A percentile compares a stretch with the other conserved stretches of the same genome.
phyloP scores from a whole-genome alignment of 441 rosid genomes.

The Adansonia gregorii region DNA sequence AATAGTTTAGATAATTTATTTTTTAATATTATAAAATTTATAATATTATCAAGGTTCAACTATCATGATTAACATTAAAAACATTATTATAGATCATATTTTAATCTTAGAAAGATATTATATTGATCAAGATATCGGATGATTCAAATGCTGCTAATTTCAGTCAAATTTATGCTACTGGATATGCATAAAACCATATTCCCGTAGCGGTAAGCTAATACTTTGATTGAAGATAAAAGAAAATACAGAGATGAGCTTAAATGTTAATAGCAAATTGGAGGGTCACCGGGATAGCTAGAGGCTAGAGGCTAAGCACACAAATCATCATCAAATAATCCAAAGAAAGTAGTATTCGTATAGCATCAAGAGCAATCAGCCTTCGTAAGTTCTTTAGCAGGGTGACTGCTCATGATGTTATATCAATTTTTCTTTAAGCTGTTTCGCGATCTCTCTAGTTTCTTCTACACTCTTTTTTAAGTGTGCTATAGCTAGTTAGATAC shows the following conservation, averaged over 20 bases:
- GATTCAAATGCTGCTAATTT: not conserved
- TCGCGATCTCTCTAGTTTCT: not conserved
- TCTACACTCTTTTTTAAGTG: not conserved
- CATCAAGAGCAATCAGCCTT: slow-evolving; percentile 99
- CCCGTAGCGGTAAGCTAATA: not conserved
- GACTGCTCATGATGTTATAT: slow-evolving; percentile 96
- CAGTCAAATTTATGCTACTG: not conserved
- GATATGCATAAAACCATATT: not conserved
- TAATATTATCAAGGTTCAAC: too few relatives aligned
- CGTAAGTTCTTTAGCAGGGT: slow-evolving; percentile 53
- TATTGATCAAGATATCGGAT: not conserved
- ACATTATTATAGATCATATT: too few relatives aligned
- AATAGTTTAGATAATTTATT: too few relatives aligned
- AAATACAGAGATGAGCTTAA: not conserved
- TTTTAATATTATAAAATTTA: too few relatives aligned
- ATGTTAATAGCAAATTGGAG: slow-evolving; percentile 7
- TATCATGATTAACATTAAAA: too few relatives aligned
- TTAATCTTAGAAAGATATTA: not conserved
- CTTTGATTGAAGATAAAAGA: not conserved
- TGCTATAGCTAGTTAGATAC: too few relatives aligned
- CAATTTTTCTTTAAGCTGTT: slow-evolving; percentile 27
- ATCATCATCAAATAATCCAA: not conserved
- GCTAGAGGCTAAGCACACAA: not conserved
- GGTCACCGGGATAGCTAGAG: not conserved
- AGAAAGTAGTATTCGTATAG: slow-evolving; percentile 44